Conservation (phyloP, 2,329 filamentous ascomycete species). For the Fusarium anguioides region DNA sequence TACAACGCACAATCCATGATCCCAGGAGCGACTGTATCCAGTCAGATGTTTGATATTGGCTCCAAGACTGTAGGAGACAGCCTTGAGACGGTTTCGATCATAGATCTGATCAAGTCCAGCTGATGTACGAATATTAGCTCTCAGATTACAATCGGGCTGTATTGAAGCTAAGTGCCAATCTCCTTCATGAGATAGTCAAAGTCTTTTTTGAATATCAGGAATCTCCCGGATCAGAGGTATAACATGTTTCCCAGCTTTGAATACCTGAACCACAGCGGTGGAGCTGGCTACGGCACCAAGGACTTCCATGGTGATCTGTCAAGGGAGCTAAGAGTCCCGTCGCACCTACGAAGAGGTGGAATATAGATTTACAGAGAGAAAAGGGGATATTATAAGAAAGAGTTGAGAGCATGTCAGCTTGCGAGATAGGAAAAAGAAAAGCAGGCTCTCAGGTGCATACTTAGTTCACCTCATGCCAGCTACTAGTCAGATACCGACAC, state of each 20-base stretch:
- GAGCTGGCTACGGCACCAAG: slow-evolving; percentile 22
- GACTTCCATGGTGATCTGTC: slow-evolving; percentile 10
- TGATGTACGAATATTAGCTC: not conserved
- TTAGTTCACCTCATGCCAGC: not conserved
- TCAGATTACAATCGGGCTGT: too few species aligned
- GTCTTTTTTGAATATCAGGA: slow-evolving; percentile 18
- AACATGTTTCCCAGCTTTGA: slow-evolving; percentile 14
- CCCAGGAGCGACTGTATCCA: not conserved
- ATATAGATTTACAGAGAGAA: rapidly evolving
- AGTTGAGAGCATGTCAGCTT: not conserved
- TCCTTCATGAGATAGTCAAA: slow-evolving; percentile 19
- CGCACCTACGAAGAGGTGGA: too few species aligned
- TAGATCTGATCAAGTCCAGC: slow-evolving; percentile 3
- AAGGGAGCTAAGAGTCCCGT: not conserved
- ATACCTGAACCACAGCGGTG: slow-evolving; percentile 18
- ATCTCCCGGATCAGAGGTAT: slow-evolving; percentile 10
- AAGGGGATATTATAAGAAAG: not conserved
- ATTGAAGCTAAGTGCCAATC: not conserved
- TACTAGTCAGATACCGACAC: slow-evolving; percentile 8
- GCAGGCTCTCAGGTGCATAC: slow-evolving; percentile 1
- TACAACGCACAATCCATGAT: not conserved
- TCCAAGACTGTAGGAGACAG: not conserved
- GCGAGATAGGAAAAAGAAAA: not conserved
- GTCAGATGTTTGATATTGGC: too few species aligned
- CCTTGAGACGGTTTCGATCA: not conserved